These are phyloP conservation scores for Ganoderma multipileum DNA, from an alignment of 1,284 basidiomycete species.

Conservation along the genomic window DNA sequence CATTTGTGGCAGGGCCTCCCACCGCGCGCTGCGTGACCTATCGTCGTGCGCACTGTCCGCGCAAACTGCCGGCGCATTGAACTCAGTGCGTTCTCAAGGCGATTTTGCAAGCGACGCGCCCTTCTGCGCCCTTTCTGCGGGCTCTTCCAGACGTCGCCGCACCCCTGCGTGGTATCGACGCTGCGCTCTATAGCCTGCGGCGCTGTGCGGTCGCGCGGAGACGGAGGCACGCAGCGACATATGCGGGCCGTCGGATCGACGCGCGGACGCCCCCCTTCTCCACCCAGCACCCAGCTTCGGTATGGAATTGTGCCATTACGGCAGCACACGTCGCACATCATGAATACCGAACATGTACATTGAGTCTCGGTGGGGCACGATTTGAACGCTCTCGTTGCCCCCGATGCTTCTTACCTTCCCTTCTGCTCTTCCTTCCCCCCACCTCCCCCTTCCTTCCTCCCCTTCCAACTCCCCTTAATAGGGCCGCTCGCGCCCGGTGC, in stretches of 20 bases:
- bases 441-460: no score
- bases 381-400: conserved; percentile 4
- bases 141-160: not conserved
- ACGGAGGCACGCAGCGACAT: not conserved
- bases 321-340: not conserved
- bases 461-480: not conserved
- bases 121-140: not conserved
- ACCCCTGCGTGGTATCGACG: not conserved
- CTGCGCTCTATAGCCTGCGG: not conserved
- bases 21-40: not conserved
- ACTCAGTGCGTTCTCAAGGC: conserved; percentile 2
- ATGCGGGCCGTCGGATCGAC: not conserved
- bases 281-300: conserved; percentile 3
- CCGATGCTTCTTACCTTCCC: conserved; percentile 6
- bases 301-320: conserved; percentile 2
- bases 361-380: conserved; percentile 4
- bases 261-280: not conserved
- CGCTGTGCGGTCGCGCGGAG: not conserved
- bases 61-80: not conserved
- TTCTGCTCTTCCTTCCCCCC: conserved; percentile 1
- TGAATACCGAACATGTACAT: not conserved
- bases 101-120: not conserved
- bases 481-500: not conserved
- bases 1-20: not conserved
- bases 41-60: not conserved